Base-by-base conservation (phyloP, 2,329 filamentous ascomycete species). In the Dothideomycetes sp. region DNA sequence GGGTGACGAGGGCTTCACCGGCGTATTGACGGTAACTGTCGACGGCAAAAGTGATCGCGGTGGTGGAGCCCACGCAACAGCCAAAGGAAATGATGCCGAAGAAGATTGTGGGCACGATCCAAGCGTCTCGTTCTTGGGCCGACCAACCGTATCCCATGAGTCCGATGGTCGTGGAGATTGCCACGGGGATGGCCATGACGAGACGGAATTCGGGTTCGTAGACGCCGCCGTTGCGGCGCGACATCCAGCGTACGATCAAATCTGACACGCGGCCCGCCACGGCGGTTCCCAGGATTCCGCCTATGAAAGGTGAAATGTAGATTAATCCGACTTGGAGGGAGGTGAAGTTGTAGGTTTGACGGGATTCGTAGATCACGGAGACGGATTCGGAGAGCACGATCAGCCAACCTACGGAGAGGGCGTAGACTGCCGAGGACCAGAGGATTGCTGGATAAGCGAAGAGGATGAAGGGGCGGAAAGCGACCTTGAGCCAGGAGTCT, bases 81-180 rank as follows among this genome's bases (percentile, higher is more conserved):
- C 89, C 91, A 55, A 96, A 95, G 0, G 84, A 91, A 22, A 94
- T 79, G 33, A 95, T 61, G 5, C 89, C 89, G 50, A 96, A 95
- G 64, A 96, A 95, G 4, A 94, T 59, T 0, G 89, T 95, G 0
- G 91, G 91, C 0, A 94, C 84, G 38, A 94, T 93, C 84, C 84
- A 96, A 16, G 73, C 69, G 53, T 95, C 78, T 17, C 70, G 69
- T 43, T 80, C 72, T 47, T 85, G 61, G 0, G 82, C 85, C 8
- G 82, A 87, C 91, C 89, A 96, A n/a, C 89, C 89, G 54, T 91
- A 96, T 2, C 87, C 89, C 79, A 95, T 94, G 12, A 96, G 73
- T 0, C 91, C 91, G 22, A 89, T 77, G 1, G 80, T 77, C 0
- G 88, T 95, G 3, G 78, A 78, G 40, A 95, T 53, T 1, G 81